Percentiles rank a stretch among this genome's conserved stretches.
Evolutionary conservation across 202 grass and related monocot genomes (phyloP).

Genomic region (Digitaria exilis): DNA sequence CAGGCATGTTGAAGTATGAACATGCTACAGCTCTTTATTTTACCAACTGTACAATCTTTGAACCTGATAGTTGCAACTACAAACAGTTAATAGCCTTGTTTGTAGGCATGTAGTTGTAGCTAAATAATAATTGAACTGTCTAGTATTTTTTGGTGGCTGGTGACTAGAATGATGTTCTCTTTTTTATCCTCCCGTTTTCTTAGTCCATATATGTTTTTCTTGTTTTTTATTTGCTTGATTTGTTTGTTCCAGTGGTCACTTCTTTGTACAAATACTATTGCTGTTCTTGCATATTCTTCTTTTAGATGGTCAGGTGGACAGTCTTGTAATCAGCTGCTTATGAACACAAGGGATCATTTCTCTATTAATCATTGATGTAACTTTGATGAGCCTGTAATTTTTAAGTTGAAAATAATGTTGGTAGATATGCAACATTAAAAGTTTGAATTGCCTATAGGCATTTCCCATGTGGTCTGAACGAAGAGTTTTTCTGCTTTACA

Average conservation of each 20-base stretch:
- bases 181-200: not conserved
- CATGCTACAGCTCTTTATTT: slow-evolving; percentile 37
- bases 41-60: slow-evolving; percentile 32
- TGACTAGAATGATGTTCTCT: slow-evolving; percentile 32
- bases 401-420: not conserved
- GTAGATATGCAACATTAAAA: not conserved
- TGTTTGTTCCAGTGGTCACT: not conserved
- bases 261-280: slow-evolving; percentile 14
- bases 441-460: not conserved
- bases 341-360: not conserved
- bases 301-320: not conserved
- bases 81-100: slow-evolving; percentile 24
- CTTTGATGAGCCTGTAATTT: not conserved
- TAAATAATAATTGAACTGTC: not conserved
- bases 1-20: slow-evolving; percentile 97
- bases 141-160: not conserved
- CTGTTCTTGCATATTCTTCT: slow-evolving; percentile 35
- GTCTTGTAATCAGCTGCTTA: not conserved
- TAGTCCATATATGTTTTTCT: not conserved
- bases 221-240: slow-evolving; percentile 19
- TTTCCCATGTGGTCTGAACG: slow-evolving; percentile 11
- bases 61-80: slow-evolving; percentile 10
- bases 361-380: not conserved
- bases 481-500: slow-evolving; percentile 10
- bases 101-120: too few relatives aligned